These are phyloP conservation scores for Coriolopsis trogii DNA, from an alignment of 1,284 basidiomycete species.

Conservation along the genomic window DNA sequence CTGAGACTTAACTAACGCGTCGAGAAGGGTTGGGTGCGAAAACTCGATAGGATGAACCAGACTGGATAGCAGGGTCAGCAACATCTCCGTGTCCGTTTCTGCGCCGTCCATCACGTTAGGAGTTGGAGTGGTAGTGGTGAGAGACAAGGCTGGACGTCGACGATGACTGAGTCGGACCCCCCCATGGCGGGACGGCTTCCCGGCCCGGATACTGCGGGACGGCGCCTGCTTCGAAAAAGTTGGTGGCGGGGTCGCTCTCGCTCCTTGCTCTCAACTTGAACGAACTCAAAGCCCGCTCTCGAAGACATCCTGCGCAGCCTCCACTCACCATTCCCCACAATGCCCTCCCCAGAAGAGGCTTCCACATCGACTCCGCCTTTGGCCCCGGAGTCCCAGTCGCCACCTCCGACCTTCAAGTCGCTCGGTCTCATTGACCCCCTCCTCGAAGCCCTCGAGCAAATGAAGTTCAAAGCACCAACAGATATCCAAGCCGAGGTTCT, in stretches of 20 bases:
- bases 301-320: no score
- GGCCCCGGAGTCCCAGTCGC: no score
- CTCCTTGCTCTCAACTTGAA: background rate
- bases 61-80: constrained; percentile 68
- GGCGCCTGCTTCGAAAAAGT: background rate
- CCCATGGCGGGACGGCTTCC: no score
- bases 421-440: constrained; percentile 92
- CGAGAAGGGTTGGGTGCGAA: constrained; percentile 50
- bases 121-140: background rate
- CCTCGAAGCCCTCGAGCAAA: constrained; percentile 81
- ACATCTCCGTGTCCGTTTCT: constrained; percentile 61
- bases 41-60: constrained; percentile 45
- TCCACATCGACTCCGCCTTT: constrained; percentile 48
- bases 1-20: constrained; percentile 59
- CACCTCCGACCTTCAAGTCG: constrained; percentile 60
- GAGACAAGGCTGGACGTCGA: background rate
- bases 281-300: no score
- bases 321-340: constrained; percentile 4
- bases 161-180: no score
- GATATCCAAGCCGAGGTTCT: constrained; percentile 92
- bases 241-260: background rate
- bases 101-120: constrained; percentile 7
- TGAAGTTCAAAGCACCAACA: constrained; percentile 89
- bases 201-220: no score
- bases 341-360: constrained; percentile 56